Percentiles rank a stretch among this genome's conserved stretches.
phyloP scores from a whole-genome alignment of 2,329 filamentous ascomycete species.

The Alternaria infectoria region DNA sequence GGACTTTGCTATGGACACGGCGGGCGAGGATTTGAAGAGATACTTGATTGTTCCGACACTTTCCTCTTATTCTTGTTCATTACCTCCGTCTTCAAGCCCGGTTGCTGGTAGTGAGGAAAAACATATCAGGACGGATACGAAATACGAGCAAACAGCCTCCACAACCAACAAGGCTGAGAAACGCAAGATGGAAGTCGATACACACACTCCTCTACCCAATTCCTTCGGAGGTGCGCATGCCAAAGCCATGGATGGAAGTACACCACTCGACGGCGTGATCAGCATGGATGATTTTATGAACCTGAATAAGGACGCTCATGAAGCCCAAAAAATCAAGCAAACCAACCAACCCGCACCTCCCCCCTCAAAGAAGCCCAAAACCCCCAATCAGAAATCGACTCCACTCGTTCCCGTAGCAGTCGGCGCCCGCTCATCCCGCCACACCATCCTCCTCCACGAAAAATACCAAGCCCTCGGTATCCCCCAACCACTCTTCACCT shows the following conservation, averaged over 20 bases:
- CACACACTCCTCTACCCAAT: not conserved
- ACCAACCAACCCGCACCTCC: not conserved
- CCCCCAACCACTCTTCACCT: slow-evolving; percentile 29
- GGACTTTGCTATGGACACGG: slow-evolving; percentile 7
- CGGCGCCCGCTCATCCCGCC: slow-evolving; percentile 25
- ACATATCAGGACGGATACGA: not conserved
- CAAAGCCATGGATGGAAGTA: not conserved
- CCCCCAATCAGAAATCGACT: not conserved
- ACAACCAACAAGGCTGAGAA: not conserved
- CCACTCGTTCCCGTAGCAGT: slow-evolving; percentile 25
- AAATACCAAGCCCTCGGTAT: slow-evolving; percentile 34
- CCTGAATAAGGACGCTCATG: slow-evolving; percentile 7
- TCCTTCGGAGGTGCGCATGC: not conserved
- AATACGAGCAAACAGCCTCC: not conserved
- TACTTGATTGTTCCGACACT: slow-evolving; percentile 23
- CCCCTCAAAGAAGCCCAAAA: slow-evolving; percentile 13
- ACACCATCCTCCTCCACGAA: slow-evolving; percentile 31
- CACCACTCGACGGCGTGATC: slow-evolving; percentile 9
- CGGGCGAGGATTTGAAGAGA: slow-evolving; percentile 27
- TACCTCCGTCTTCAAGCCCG: slow-evolving; percentile 7
- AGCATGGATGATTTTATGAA: slow-evolving; percentile 31
- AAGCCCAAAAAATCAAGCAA: slow-evolving; percentile 13
- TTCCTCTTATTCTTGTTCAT: slow-evolving; percentile 22
- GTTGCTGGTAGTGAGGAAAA: not conserved
- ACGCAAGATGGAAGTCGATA: slow-evolving; percentile 17